These are phyloP conservation scores for Malassezia furfur DNA, from an alignment of 1,284 basidiomycete species.

Conservation along the genomic window DNA sequence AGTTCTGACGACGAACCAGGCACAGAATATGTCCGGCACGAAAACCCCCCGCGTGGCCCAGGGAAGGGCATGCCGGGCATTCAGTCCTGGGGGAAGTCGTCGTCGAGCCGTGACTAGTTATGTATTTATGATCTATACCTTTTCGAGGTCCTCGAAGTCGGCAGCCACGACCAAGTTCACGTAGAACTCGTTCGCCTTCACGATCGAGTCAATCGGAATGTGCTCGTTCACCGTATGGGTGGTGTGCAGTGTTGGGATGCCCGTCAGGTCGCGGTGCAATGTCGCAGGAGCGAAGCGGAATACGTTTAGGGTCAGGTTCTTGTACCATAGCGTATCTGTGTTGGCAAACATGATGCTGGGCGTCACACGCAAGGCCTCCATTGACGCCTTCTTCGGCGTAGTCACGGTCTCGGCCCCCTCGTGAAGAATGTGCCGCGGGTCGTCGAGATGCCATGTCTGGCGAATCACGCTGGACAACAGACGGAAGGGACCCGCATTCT, in stretches of 20 bases:
- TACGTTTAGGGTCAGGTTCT: slow-evolving; percentile 54
- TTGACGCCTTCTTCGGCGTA: slow-evolving; percentile 51
- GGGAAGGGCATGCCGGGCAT: neutral
- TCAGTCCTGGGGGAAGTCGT: neutral
- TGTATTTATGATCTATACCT: neutral
- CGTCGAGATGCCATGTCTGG: slow-evolving; percentile 53
- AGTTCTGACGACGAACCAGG: neutral
- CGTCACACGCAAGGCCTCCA: slow-evolving; percentile 52
- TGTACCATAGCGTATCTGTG: slow-evolving; percentile 54
- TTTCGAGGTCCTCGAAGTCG: slow-evolving; percentile 29
- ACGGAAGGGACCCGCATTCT: slow-evolving; percentile 45
- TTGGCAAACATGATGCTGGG: slow-evolving; percentile 55
- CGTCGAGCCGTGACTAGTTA: neutral
- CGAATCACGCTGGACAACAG: slow-evolving; percentile 50
- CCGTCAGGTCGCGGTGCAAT: slow-evolving; percentile 36
- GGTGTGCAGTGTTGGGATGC: slow-evolving; percentile 50
- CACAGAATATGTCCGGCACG: neutral
- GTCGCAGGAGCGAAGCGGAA: slow-evolving; percentile 54
- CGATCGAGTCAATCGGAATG: slow-evolving; percentile 47
- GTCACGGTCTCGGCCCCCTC: too few species aligned
- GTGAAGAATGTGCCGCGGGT: slow-evolving; percentile 53
- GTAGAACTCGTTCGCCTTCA: slow-evolving; percentile 51
- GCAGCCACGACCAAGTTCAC: slow-evolving; percentile 52
- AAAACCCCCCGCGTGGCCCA: slow-evolving; percentile 1
- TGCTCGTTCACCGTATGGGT: slow-evolving; percentile 63